Evolutionary conservation across 2,329 filamentous ascomycete species (phyloP).

Genomic region (Domatiomyces globalis): DNA sequence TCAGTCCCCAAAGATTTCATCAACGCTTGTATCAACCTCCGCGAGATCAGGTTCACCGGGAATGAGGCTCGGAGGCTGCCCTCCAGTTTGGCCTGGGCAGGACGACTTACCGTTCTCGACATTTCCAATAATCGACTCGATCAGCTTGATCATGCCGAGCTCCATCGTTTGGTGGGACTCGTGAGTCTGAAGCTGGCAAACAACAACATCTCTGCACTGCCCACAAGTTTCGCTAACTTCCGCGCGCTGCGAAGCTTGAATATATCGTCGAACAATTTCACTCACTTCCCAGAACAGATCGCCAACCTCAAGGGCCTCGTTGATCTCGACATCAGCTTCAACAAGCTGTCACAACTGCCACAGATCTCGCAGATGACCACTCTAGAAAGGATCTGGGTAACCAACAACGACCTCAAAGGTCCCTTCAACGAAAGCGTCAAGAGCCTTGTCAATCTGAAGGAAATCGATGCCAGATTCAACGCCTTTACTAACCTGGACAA

Average conservation of each 20-base stretch:
- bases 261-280: conserved; percentile 83
- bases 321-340: conserved; percentile 94
- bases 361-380: conserved; percentile 65
- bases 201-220: conserved; percentile 69
- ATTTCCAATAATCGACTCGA: conserved; percentile 90
- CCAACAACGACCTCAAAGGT: conserved; percentile 77
- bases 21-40: conserved; percentile 74
- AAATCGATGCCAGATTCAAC: conserved; percentile 93
- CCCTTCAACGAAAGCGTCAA: conserved; percentile 59
- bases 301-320: conserved; percentile 70
- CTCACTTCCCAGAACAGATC: conserved; percentile 70
- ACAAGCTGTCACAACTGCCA: conserved; percentile 66
- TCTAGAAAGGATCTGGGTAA: conserved; percentile 82
- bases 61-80: conserved; percentile 84
- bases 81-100: conserved; percentile 66
- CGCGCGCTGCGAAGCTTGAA: conserved; percentile 68
- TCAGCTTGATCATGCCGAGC: conserved; percentile 68
- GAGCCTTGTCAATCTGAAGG: conserved; percentile 61
- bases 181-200: conserved; percentile 88
- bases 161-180: conserved; percentile 60
- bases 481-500: conserved; percentile 76
- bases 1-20: conserved; percentile 95
- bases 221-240: conserved; percentile 70
- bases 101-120: conserved; percentile 72
- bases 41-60: conserved; percentile 90